Conservation (phyloP, 2,329 filamentous ascomycete species). For the Cadophora gregata region DNA sequence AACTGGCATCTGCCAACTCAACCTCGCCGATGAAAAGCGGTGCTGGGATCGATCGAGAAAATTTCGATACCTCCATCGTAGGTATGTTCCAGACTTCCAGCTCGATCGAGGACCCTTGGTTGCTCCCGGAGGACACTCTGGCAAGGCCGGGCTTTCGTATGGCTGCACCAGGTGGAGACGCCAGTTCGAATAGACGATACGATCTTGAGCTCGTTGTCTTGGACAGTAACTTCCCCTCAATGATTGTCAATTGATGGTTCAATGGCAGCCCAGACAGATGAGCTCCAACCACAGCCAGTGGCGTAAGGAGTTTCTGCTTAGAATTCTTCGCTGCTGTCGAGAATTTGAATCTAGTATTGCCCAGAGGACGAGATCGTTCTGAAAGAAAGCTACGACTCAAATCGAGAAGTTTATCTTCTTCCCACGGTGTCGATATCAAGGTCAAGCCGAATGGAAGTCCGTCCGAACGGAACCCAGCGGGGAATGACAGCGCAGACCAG, state of each 20-base stretch:
- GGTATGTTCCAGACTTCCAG: conserved; percentile 18
- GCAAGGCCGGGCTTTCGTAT: conserved; percentile 16
- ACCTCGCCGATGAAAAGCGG: conserved; percentile 13
- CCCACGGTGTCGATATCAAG: conserved; percentile 16
- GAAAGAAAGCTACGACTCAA: conserved; percentile 4
- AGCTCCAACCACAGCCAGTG: conserved; percentile 17
- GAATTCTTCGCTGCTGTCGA: background rate
- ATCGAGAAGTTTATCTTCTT: conserved; percentile 19
- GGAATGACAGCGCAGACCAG: conserved; percentile 52
- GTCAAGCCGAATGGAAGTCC: conserved; percentile 15
- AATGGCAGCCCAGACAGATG: conserved; percentile 19
- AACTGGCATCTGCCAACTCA: conserved; percentile 14
- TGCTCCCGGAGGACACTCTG: background rate
- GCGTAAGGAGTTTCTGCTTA: background rate
- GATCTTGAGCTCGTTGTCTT: conserved; percentile 11
- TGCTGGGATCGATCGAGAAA: conserved; percentile 10
- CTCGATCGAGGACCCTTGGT: background rate
- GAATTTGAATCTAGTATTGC: background rate
- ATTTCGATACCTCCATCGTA: conserved; percentile 2
- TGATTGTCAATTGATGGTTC: conserved; percentile 14
- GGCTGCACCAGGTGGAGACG: background rate
- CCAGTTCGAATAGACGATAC: conserved; percentile 18
- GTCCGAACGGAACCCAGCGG: conserved; percentile 18
- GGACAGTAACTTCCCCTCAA: background rate
- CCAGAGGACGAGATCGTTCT: background rate